Percentiles rank a stretch among this genome's conserved stretches.
Conservation (phyloP, 2,329 filamentous ascomycete species). For the Calonectria montana region DNA sequence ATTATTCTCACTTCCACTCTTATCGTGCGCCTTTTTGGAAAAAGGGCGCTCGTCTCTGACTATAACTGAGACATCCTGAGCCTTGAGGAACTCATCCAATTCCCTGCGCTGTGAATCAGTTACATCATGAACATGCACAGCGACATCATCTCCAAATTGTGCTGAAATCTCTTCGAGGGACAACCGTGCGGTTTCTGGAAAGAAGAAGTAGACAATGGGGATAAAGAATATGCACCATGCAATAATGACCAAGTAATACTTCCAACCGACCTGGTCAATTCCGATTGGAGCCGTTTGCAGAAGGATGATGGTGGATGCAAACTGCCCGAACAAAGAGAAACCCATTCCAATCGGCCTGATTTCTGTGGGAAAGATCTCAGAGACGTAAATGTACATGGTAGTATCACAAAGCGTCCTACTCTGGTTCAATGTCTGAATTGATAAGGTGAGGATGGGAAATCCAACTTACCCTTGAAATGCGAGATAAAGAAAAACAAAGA, state of each 20-base stretch:
- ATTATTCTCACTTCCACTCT: not conserved
- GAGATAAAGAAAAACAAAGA: conserved; percentile 60
- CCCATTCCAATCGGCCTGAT: conserved; percentile 64
- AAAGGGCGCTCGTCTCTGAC: not conserved
- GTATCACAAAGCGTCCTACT: conserved; percentile 52
- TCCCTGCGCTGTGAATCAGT: conserved; percentile 46
- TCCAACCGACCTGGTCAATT: conserved; percentile 59
- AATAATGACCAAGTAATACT: conserved; percentile 61
- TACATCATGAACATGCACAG: conserved; percentile 56
- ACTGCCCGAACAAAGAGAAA: conserved; percentile 62
- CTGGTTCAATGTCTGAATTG: not conserved
- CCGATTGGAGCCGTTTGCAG: conserved; percentile 54
- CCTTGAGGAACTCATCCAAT: conserved; percentile 37
- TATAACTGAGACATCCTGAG: conserved; percentile 26
- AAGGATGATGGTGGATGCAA: conserved; percentile 59
- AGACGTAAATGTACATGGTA: conserved; percentile 53
- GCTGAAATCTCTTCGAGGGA: conserved; percentile 55
- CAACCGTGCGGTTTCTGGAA: conserved; percentile 45
- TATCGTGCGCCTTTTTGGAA: not conserved
- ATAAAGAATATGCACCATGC: conserved; percentile 51
- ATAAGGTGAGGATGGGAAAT: not conserved
- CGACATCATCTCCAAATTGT: conserved; percentile 60
- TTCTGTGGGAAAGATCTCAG: conserved; percentile 57
- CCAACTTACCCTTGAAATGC: conserved; percentile 57
- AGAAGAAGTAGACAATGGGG: conserved; percentile 47